A percentile compares a stretch with the other conserved stretches of the same genome.
These are phyloP conservation scores for Stenocarpella maydis DNA, from an alignment of 2,329 filamentous ascomycete species.

Conservation along the genomic window DNA sequence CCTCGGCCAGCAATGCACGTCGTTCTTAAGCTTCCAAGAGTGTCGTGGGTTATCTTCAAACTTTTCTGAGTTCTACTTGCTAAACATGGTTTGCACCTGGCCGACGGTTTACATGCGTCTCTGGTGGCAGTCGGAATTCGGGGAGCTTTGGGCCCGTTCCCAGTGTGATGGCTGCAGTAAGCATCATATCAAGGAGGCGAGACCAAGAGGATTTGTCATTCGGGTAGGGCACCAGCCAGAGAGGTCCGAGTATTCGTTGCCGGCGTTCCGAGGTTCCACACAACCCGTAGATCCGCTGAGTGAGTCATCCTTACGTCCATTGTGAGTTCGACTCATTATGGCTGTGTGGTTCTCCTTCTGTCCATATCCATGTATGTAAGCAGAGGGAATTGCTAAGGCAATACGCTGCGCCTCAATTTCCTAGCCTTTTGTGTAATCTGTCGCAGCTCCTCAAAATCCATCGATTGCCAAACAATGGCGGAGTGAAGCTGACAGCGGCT, in stretches of 20 bases:
- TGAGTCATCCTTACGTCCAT: not conserved
- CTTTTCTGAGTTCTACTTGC: not conserved
- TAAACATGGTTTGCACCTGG: not conserved
- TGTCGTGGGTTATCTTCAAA: not conserved
- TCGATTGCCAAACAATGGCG: not conserved
- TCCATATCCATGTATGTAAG: not conserved
- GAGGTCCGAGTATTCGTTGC: not conserved
- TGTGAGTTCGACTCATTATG: slow-evolving; percentile 1
- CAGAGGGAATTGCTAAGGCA: not conserved
- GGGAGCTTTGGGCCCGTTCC: not conserved
- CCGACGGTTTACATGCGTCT: not conserved
- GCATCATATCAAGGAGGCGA: slow-evolving; percentile 10
- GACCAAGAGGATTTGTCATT: not conserved
- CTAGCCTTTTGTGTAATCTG: not conserved
- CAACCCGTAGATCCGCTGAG: not conserved
- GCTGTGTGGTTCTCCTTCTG: not conserved
- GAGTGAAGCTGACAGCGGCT: too few relatives aligned
- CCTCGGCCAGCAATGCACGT: not conserved
- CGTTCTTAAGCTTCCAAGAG: slow-evolving; percentile 9
- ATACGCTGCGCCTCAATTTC: not conserved
- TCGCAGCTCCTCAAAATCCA: too few relatives aligned
- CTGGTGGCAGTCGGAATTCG: not conserved
- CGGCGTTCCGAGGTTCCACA: not conserved
- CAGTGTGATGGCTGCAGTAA: not conserved
- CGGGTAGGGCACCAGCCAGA: not conserved